Conservation (phyloP, 164 flowering plant species). For the Vitis labrusca region DNA sequence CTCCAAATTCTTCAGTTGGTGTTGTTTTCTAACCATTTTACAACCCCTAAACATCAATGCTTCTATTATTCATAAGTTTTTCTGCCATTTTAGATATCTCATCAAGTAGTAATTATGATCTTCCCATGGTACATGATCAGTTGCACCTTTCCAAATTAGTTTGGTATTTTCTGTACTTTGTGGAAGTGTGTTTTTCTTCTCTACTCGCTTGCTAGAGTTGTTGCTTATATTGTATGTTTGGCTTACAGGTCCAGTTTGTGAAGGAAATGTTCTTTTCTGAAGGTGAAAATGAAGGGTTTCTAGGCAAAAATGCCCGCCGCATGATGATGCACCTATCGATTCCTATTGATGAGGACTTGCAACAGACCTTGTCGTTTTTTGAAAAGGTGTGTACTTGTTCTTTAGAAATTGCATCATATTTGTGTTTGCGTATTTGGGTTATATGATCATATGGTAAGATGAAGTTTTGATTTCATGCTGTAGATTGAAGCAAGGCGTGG, state of each 20-base stretch:
- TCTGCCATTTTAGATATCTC: no score
- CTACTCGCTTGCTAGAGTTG: neutral
- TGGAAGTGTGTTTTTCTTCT: neutral
- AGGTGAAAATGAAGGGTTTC: constrained; percentile 32
- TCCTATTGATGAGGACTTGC: constrained; percentile 70
- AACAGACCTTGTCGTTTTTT: constrained; percentile 80
- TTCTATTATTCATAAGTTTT: no score
- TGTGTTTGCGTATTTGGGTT: neutral
- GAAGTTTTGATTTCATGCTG: constrained; percentile 11
- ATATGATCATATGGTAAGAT: neutral
- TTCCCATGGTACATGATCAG: no score
- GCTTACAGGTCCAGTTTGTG: constrained; percentile 70
- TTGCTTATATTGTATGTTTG: constrained; percentile 26
- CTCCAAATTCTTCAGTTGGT: no score
- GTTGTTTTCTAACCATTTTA: no score
- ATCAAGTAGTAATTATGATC: no score
- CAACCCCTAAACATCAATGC: no score
- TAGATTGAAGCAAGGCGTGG: constrained; percentile 96
- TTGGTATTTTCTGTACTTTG: neutral
- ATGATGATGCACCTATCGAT: constrained; percentile 82
- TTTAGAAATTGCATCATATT: neutral
- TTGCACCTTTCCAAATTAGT: neutral
- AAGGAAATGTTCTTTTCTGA: constrained; percentile 75
- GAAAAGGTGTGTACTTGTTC: constrained; percentile 61
- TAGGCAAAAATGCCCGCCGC: constrained; percentile 66